phyloP scores from a whole-genome alignment of 1,284 basidiomycete species.

The Macrocystidia cucumis region DNA sequence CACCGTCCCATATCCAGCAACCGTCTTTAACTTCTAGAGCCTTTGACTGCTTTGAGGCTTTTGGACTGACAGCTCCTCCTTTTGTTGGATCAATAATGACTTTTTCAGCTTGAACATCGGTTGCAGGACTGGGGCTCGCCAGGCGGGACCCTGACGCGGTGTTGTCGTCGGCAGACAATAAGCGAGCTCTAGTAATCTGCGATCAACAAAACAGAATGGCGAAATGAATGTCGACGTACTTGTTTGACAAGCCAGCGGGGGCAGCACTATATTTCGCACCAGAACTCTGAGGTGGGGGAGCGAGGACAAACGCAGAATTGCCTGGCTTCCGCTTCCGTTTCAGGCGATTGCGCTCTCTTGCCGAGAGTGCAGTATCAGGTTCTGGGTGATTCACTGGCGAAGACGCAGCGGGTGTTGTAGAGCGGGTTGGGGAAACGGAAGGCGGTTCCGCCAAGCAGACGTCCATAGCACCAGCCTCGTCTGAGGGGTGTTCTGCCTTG shows the following conservation, averaged over 20 bases:
- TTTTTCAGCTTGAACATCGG: constrained; percentile 41
- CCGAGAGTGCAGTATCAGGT: constrained; percentile 56
- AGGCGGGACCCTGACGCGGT: constrained; percentile 38
- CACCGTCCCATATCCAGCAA: constrained; percentile 85
- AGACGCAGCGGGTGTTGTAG: constrained; percentile 49
- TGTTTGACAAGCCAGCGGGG: constrained; percentile 44
- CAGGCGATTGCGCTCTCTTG: constrained; percentile 83
- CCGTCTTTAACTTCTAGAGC: constrained; percentile 68
- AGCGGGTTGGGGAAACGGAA: constrained; percentile 28
- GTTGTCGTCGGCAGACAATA: constrained; percentile 53
- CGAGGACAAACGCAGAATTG: constrained; percentile 68
- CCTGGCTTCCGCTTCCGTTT: constrained; percentile 89
- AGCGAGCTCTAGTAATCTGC: constrained; percentile 44
- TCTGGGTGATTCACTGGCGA: constrained; percentile 41
- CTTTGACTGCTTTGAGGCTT: constrained; percentile 63
- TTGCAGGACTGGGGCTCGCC: constrained; percentile 42
- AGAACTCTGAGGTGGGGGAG: constrained; percentile 55
- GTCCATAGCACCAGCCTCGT: constrained; percentile 17
- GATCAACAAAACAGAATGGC: background rate
- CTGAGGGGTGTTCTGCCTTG: constrained; percentile 22
- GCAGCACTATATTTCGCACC: constrained; percentile 53
- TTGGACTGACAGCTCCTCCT: constrained; percentile 74
- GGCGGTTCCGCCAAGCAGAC: constrained; percentile 16
- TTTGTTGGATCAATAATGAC: constrained; percentile 71
- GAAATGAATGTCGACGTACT: constrained; percentile 33